Conservation (phyloP, 1,284 basidiomycete species). For the Cystobasidiaceae sp. region DNA sequence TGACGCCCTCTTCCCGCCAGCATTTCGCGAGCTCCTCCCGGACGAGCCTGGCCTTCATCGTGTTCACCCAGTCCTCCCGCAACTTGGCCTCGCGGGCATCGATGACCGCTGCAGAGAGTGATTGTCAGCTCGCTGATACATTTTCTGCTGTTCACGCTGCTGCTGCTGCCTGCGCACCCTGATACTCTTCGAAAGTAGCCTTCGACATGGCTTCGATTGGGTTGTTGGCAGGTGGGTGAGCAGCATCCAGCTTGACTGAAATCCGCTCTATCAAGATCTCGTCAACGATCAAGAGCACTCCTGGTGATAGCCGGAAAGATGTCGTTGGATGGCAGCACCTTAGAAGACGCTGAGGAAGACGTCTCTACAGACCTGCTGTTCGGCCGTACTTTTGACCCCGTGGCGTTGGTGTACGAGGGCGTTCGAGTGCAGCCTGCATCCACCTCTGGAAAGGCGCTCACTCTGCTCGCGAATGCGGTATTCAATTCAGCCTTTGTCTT, state of each 20-base stretch:
- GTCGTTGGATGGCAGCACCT: no score
- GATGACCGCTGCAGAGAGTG: conserved; percentile 48
- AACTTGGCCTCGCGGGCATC: conserved; percentile 68
- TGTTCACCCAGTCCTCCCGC: conserved; percentile 87
- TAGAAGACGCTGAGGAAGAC: conserved; percentile 4
- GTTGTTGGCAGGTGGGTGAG: conserved; percentile 1
- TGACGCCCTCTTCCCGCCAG: conserved; percentile 72
- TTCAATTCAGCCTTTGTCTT: conserved; percentile 30
- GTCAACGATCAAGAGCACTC: no score
- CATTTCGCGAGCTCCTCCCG: conserved; percentile 87
- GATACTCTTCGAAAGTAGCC: conserved; percentile 19
- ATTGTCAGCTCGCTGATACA: background rate
- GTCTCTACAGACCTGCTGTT: conserved; percentile 18
- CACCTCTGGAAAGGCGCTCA: conserved; percentile 15
- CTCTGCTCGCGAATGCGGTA: conserved; percentile 27
- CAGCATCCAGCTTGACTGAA: background rate
- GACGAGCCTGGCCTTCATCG: conserved; percentile 88
- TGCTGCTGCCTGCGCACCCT: background rate
- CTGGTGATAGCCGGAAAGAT: no score
- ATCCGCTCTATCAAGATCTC: no score
- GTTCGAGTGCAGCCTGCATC: conserved; percentile 5
- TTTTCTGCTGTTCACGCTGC: background rate
- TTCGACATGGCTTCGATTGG: conserved; percentile 12
- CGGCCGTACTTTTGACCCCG: conserved; percentile 10
- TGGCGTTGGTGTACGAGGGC: conserved; percentile 5